Conservation (phyloP, 163 green algal species). For the Chlorella variabilis region DNA sequence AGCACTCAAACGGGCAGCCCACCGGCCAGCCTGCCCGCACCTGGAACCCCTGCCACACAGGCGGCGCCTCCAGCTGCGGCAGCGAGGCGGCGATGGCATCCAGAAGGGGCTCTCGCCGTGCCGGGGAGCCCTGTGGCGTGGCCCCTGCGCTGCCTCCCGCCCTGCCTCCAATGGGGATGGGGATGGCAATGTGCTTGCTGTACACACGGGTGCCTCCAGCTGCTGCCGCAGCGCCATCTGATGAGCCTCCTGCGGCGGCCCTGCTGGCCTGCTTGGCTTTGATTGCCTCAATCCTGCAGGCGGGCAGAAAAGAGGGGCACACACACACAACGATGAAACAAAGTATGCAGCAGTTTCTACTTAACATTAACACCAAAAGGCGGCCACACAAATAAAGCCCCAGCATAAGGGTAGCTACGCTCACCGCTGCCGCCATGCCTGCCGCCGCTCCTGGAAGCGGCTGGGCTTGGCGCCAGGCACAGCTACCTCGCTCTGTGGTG, state of each 20-base stretch:
- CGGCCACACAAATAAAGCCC: too few species aligned
- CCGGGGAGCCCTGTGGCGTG: constrained; percentile 30
- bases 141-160: neutral
- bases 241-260: neutral
- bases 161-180: neutral
- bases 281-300: constrained; percentile 33
- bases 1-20: neutral
- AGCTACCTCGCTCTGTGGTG: neutral
- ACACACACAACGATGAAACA: neutral
- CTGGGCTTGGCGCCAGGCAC: neutral
- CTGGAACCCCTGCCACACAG: constrained; percentile 32
- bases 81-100: neutral
- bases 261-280: constrained; percentile 34
- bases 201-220: neutral
- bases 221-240: neutral
- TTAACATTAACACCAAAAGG: too few species aligned
- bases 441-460: neutral
- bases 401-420: too few species aligned
- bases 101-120: neutral
- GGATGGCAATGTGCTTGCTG: constrained; percentile 35
- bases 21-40: neutral
- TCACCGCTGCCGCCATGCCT: constrained; percentile 38
- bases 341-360: too few species aligned
- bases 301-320: too few species aligned
- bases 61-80: constrained; percentile 22